These are phyloP conservation scores for Neurospora sp. DNA, from an alignment of 495 filamentous ascomycete species.

Conservation along the genomic window DNA sequence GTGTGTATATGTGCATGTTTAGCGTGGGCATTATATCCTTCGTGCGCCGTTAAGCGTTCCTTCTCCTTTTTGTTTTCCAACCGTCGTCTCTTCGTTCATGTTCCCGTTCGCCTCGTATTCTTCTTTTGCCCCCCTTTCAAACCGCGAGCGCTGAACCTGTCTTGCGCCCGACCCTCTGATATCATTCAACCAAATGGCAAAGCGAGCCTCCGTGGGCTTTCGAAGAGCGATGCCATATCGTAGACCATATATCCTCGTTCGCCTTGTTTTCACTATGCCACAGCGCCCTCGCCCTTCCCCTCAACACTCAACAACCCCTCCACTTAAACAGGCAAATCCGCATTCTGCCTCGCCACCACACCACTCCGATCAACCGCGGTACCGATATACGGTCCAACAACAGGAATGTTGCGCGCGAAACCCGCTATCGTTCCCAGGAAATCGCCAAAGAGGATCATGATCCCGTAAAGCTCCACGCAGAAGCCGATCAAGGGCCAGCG, in stretches of 20 bases:
- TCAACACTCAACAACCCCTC: background rate
- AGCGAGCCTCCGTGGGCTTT: background rate
- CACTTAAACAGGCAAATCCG: constrained; percentile 62
- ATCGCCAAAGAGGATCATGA: constrained; percentile 89
- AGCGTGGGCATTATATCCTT: background rate
- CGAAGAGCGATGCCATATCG: background rate
- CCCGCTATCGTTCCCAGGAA: constrained; percentile 86
- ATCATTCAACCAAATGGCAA: background rate
- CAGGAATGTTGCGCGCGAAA: constrained; percentile 75
- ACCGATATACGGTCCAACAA: constrained; percentile 77
- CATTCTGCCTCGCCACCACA: constrained; percentile 52
- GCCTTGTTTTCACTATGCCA: background rate
- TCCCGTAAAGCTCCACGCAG: constrained; percentile 81
- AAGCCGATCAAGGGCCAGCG: constrained; percentile 88
- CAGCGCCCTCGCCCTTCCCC: background rate
- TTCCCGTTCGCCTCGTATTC: background rate
- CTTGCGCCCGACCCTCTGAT: background rate
- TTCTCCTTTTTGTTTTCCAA: background rate
- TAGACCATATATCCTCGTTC: background rate
- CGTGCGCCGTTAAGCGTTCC: background rate
- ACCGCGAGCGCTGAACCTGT: background rate
- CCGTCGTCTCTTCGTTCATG: constrained; percentile 1
- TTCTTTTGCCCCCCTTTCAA: background rate
- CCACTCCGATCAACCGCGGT: constrained; percentile 53
- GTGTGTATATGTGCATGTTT: background rate